Evolutionary conservation across 1,139 yeast species (phyloP).

Genomic region (Saccharomyces hybrid): DNA sequence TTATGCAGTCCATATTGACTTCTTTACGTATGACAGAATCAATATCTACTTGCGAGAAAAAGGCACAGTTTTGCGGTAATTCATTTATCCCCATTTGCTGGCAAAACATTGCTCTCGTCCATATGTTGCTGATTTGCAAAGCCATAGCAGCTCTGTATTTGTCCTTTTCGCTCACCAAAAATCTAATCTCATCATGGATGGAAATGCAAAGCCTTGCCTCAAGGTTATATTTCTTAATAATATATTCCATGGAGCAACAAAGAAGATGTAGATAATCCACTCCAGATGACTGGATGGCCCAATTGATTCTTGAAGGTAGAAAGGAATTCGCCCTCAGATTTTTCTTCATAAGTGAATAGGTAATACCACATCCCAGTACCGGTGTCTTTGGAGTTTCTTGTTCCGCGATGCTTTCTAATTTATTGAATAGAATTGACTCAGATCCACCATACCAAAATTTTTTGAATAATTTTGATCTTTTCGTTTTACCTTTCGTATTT

Average conservation of each 20-base stretch:
- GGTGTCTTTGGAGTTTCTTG: constrained; percentile 85
- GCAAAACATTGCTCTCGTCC: constrained; percentile 96
- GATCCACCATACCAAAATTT: constrained; percentile 85
- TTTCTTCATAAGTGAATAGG: constrained; percentile 65
- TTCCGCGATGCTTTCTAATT: constrained; percentile 79
- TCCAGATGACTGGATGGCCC: constrained; percentile 98
- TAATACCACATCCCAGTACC: constrained; percentile 86
- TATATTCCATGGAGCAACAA: constrained; percentile 81
- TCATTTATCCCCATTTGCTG: constrained; percentile 86
- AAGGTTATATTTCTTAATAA: constrained; percentile 55
- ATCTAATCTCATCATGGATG: constrained; percentile 93
- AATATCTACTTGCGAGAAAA: constrained; percentile 88
- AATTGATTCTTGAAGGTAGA: constrained; percentile 85
- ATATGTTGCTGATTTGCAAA: constrained; percentile 78
- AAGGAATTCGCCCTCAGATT: constrained; percentile 62
- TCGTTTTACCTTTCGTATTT: constrained; percentile 69
- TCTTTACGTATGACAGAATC: constrained; percentile 86
- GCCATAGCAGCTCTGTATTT: constrained; percentile 71
- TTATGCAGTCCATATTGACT: constrained; percentile 77
- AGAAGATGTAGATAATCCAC: constrained; percentile 89
- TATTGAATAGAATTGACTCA: constrained; percentile 85
- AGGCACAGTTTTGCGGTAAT: constrained; percentile 91
- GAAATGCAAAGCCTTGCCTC: constrained; percentile 78
- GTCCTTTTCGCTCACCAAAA: constrained; percentile 66
- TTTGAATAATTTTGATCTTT: constrained; percentile 31